Percentiles rank a stretch among this genome's conserved stretches.
Evolutionary conservation across 225 moss, liverwort and hornwort genomes (phyloP).

Genomic region (Takakia lepidozioides): DNA sequence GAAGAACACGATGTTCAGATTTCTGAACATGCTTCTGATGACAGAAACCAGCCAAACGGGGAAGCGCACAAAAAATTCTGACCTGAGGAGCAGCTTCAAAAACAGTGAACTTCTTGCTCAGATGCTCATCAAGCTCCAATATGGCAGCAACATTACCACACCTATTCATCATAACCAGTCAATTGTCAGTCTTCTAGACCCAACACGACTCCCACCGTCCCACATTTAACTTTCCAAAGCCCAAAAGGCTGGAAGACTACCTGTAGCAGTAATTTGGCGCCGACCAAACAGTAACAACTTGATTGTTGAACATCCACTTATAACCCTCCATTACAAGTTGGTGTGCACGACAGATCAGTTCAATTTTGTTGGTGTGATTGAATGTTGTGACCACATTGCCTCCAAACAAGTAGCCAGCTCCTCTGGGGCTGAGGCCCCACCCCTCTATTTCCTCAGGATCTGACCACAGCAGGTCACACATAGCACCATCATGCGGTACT

Average conservation of each 20-base stretch:
- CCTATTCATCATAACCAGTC: conserved; percentile 28
- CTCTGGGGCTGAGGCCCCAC: conserved; percentile 97
- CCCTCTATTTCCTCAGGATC: conserved; percentile 98
- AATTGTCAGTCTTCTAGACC: neutral
- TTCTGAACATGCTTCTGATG: neutral
- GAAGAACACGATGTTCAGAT: neutral
- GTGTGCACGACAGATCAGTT: conserved; percentile 93
- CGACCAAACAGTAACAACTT: conserved; percentile 99
- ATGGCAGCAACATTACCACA: conserved; percentile 99
- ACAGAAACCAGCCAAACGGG: neutral
- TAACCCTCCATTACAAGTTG: conserved; percentile 99
- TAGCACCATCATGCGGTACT: conserved; percentile 97
- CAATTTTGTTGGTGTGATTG: conserved; percentile 98
- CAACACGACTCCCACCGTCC: neutral
- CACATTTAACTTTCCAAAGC: neutral
- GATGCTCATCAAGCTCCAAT: conserved; percentile 88
- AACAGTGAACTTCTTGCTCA: conserved; percentile 84
- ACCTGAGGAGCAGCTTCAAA: conserved; percentile 99
- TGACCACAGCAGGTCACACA: conserved; percentile 99
- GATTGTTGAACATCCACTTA: conserved; percentile 98
- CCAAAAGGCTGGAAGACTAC: conserved; percentile 14
- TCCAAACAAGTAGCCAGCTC: conserved; percentile 97
- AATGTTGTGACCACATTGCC: conserved; percentile 96
- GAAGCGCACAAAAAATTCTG: conserved; percentile 1
- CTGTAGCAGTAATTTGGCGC: conserved; percentile 99